Conservation (phyloP, 306 rosid genomes). For the Cicer arietinum region DNA sequence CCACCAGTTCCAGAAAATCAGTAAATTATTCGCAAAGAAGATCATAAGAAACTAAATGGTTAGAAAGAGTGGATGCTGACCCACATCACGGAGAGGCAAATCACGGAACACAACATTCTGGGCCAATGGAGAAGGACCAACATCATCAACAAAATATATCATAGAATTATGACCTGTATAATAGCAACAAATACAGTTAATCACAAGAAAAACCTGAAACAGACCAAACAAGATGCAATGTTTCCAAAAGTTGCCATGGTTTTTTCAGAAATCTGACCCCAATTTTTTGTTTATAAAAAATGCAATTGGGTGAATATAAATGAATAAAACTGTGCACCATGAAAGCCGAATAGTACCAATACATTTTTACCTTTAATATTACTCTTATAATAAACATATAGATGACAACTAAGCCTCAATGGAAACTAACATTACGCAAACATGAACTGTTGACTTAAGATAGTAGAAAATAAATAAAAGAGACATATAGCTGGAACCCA, state of each 20-base stretch:
- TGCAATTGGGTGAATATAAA: background rate
- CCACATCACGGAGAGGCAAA: slow-evolving; percentile 99
- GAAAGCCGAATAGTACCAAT: background rate
- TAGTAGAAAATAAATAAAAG: slow-evolving; percentile 21
- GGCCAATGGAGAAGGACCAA: slow-evolving; percentile 95
- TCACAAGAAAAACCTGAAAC: slow-evolving; percentile 31
- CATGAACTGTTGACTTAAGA: slow-evolving; percentile 23
- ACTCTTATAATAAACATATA: slow-evolving; percentile 29
- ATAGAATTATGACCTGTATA: slow-evolving; percentile 88
- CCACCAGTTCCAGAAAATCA: slow-evolving; percentile 53
- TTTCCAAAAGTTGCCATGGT: slow-evolving; percentile 18
- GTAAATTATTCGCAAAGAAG: slow-evolving; percentile 42
- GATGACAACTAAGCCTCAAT: slow-evolving; percentile 34
- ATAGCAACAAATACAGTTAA: slow-evolving; percentile 45
- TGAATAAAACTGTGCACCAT: slow-evolving; percentile 7
- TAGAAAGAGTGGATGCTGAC: slow-evolving; percentile 90
- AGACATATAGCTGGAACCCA: slow-evolving; percentile 34
- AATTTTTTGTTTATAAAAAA: background rate
- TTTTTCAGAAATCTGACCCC: slow-evolving; percentile 16
- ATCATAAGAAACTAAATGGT: slow-evolving; percentile 36
- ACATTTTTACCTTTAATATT: slow-evolving; percentile 10
- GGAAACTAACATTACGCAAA: slow-evolving; percentile 16
- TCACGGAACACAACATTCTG: slow-evolving; percentile 88
- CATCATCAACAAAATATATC: slow-evolving; percentile 91
- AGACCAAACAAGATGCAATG: slow-evolving; percentile 24